phyloP scores from a whole-genome alignment of 441 rosid genomes.

The Capsella rubella region DNA sequence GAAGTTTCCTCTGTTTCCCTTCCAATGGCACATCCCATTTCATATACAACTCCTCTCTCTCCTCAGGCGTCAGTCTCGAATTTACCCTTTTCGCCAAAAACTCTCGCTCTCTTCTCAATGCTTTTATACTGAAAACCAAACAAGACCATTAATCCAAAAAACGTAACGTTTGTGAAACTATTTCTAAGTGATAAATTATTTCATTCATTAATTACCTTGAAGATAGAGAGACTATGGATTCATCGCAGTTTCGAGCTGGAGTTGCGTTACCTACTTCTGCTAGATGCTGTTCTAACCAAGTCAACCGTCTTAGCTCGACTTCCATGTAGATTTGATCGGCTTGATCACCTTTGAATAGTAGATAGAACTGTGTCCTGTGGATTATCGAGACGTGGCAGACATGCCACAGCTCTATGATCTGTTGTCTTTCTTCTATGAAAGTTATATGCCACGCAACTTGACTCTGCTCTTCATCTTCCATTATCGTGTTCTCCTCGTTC shows the following conservation, averaged over 20 bases:
- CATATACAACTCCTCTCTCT: slow-evolving; percentile 80
- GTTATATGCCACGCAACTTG: slow-evolving; percentile 84
- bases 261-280: slow-evolving; percentile 89
- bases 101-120: slow-evolving; percentile 91
- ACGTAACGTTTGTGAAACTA: neutral
- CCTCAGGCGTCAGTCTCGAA: slow-evolving; percentile 70
- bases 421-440: slow-evolving; percentile 88
- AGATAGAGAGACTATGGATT: slow-evolving; percentile 72
- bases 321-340: slow-evolving; percentile 99
- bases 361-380: slow-evolving; percentile 94
- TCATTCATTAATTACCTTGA: slow-evolving; percentile 59
- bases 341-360: slow-evolving; percentile 90
- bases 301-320: slow-evolving; percentile 95
- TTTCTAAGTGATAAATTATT: neutral
- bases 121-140: slow-evolving; percentile 59
- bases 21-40: slow-evolving; percentile 94
- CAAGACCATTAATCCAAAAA: neutral
- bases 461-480: slow-evolving; percentile 60
- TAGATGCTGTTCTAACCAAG: slow-evolving; percentile 94
- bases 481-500: slow-evolving; percentile 58
- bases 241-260: slow-evolving; percentile 79
- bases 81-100: slow-evolving; percentile 87
- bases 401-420: slow-evolving; percentile 95
- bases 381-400: slow-evolving; percentile 85
- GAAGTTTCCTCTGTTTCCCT: slow-evolving; percentile 95